Conservation (phyloP, 768 basidiomycete genomes). For the Collybia sp. region DNA sequence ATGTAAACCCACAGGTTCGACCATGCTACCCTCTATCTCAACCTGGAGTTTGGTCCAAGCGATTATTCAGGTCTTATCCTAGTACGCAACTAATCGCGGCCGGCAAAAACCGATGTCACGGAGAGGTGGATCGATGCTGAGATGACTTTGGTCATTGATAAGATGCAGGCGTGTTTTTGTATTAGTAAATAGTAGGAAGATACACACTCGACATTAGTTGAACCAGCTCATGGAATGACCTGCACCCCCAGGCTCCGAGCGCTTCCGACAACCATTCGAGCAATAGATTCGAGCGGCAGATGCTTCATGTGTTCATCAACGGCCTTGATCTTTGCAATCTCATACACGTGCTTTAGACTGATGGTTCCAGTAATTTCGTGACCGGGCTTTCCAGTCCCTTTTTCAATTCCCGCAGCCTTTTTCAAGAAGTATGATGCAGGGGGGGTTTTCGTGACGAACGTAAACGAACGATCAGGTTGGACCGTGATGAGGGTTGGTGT, state of each 20-base stretch:
- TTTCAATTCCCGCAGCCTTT: slow-evolving; percentile 84
- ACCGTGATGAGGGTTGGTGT: slow-evolving; percentile 91
- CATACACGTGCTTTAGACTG: slow-evolving; percentile 95
- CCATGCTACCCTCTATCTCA: too few species aligned
- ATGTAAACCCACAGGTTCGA: too few species aligned
- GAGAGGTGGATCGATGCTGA: too few species aligned
- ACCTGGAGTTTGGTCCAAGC: too few species aligned
- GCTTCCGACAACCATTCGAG: slow-evolving; percentile 84
- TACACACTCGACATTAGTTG: slow-evolving; percentile 12
- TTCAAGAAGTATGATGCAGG: slow-evolving; percentile 89
- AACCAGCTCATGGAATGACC: slow-evolving; percentile 69
- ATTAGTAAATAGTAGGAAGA: slow-evolving; percentile 6
- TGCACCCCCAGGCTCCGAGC: slow-evolving; percentile 86
- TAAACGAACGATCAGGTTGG: slow-evolving; percentile 92
- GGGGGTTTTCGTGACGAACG: slow-evolving; percentile 90
- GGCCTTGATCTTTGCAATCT: slow-evolving; percentile 96
- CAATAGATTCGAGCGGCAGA: slow-evolving; percentile 81
- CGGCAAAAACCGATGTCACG: too few species aligned
- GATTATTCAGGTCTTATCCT: too few species aligned
- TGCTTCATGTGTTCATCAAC: slow-evolving; percentile 87
- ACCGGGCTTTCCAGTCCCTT: slow-evolving; percentile 81
- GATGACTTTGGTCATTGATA: too few species aligned
- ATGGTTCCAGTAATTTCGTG: slow-evolving; percentile 77
- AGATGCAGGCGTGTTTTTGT: slow-evolving; percentile 3
- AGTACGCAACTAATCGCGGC: too few species aligned